Conservation (phyloP, 495 filamentous ascomycete genomes). For the Penicillium pulvis region DNA sequence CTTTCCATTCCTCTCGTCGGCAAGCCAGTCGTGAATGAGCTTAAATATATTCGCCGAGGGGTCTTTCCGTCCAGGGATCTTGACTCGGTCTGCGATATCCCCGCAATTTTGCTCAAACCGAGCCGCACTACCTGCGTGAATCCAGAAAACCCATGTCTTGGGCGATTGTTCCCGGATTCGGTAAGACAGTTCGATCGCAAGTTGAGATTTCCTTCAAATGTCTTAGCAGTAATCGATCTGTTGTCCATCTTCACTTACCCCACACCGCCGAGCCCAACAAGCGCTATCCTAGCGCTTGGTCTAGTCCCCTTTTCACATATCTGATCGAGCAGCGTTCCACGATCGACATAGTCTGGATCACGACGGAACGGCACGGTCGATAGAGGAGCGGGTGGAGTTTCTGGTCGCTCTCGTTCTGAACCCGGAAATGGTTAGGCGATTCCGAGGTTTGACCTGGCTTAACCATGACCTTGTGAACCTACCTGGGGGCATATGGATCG, state of each 20-base stretch:
- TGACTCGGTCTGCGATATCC: slow-evolving; percentile 39
- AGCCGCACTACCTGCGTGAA: slow-evolving; percentile 15
- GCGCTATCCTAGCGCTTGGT: neutral
- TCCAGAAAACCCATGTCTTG: slow-evolving; percentile 52
- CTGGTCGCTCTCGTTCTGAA: neutral
- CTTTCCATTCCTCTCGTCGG: slow-evolving; percentile 20
- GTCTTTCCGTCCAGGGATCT: slow-evolving; percentile 38
- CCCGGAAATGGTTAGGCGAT: no score
- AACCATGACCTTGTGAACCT: no score
- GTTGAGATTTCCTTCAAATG: slow-evolving; percentile 35
- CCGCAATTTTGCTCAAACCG: slow-evolving; percentile 42
- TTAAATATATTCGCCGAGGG: slow-evolving; percentile 40
- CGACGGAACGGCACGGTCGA: slow-evolving; percentile 2
- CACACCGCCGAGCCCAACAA: slow-evolving; percentile 6
- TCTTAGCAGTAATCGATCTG: neutral
- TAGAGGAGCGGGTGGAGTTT: slow-evolving; percentile 1
- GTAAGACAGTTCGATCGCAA: slow-evolving; percentile 45
- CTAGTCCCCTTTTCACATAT: neutral
- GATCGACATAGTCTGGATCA: slow-evolving; percentile 6
- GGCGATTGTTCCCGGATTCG: slow-evolving; percentile 36
- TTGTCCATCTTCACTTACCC: slow-evolving; percentile 1
- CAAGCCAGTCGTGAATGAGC: slow-evolving; percentile 42
- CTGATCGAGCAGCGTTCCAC: neutral
- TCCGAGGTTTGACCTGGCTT: no score
- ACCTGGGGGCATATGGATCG: no score